Evolutionary conservation across 768 basidiomycete genomes (phyloP), one percentile per base, ranked within the genome.

Genomic region (Termitomyces sp.): DNA sequence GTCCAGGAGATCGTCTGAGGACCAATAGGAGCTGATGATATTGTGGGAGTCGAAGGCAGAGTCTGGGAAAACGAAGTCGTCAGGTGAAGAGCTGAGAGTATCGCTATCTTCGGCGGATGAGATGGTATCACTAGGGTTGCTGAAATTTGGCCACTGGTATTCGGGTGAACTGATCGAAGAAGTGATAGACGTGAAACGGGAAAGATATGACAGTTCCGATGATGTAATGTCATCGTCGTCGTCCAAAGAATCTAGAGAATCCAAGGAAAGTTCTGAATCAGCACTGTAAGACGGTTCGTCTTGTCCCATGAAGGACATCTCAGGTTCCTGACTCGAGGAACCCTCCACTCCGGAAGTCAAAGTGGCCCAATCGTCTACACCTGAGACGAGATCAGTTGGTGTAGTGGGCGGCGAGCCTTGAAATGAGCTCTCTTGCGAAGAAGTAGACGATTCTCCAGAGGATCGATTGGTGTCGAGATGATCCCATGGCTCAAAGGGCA

Each of bases 401-500:
- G 12, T 39, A 31, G 45, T 40, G 10, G 39, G 36, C 41, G 57
- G 36, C 18, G 51, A 38, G 6, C 22, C 18, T 18, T 52, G 51
- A 23, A 51, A 23, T 27, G 53, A 48, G 44, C 43, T 43, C 35
- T 60, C 58, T 35, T 55, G 53, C n/a, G 60, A 59, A 23, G 20
- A 29, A 23, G 18, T 38, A 40, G 53, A 61, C n/a, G 60, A 56
- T 49, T 56, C 56, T 18, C 53, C 40, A 40, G 58, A 58, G 35
- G 53, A 58, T 49, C 60, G 57, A 18, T 59, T 56, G 22, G 50
- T 44, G 27, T 67, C 63, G n/a, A 67, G 54, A 44, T 69, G 68
- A 56, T 81, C 76, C 81, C 81, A 83, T 41, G 81, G 81, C 61
- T 83, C 81, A 54, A 73, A 76, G 0, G 81, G 81, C 7, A 83